These are phyloP conservation scores for Mortierella claussenii DNA, from an alignment of 192 early-diverging fungal species.

Conservation along the genomic window DNA sequence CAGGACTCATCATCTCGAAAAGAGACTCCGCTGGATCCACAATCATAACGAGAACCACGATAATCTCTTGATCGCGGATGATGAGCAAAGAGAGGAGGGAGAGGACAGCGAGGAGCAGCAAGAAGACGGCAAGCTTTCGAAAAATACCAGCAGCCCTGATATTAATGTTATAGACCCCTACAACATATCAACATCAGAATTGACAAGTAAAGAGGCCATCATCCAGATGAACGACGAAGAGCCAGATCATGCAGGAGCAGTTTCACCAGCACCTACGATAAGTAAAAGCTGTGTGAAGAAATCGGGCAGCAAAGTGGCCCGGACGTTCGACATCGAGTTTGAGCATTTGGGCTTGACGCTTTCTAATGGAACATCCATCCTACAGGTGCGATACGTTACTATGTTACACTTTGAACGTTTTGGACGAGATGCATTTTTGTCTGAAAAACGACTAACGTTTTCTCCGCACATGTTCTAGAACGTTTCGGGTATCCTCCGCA, in stretches of 20 bases:
- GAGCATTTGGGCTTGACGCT: constrained; percentile 51
- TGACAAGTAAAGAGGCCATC: constrained; percentile 24
- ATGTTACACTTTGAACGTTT: neutral
- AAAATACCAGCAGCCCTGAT: neutral
- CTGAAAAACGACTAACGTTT: too few relatives aligned
- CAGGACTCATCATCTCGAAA: constrained; percentile 40
- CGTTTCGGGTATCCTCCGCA: constrained; percentile 66
- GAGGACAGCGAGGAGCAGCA: neutral
- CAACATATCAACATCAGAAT: constrained; percentile 19
- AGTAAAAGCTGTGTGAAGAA: constrained; percentile 2
- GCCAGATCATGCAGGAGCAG: neutral
- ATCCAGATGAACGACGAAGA: constrained; percentile 9
- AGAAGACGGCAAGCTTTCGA: neutral
- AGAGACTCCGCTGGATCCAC: constrained; percentile 43
- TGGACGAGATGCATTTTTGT: too few relatives aligned
- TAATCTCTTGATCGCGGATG: constrained; percentile 13
- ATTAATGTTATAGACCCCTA: neutral
- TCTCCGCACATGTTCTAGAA: constrained; percentile 18
- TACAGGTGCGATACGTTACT: constrained; percentile 45
- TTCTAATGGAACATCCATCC: constrained; percentile 59
- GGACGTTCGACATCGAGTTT: constrained; percentile 68
- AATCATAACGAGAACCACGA: constrained; percentile 35
- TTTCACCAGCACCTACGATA: neutral
- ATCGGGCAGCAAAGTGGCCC: constrained; percentile 9
- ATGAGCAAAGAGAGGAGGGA: neutral